Percentiles rank a stretch among this genome's conserved stretches.
Conservation (phyloP, 192 early-diverging fungal species). For the Haplosporangium gracile region DNA sequence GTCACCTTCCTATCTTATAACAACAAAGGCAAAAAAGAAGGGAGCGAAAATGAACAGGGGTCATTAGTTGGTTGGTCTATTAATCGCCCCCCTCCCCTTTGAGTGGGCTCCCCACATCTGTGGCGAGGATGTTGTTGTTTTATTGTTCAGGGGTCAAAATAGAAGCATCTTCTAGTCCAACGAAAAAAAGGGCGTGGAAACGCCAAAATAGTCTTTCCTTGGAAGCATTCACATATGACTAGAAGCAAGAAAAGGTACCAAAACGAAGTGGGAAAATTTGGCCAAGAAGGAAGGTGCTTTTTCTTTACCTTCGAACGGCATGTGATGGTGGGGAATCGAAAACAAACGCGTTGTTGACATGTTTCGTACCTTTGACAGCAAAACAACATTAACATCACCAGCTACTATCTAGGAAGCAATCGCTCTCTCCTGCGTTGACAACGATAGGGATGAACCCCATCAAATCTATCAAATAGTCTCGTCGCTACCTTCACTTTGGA, state of each 20-base stretch:
- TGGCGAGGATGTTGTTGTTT: neutral
- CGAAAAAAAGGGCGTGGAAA: neutral
- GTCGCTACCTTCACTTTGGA: too few relatives aligned
- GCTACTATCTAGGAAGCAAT: too few relatives aligned
- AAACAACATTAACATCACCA: too few relatives aligned
- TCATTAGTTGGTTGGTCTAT: neutral
- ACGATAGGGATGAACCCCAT: too few relatives aligned
- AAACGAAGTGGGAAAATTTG: neutral
- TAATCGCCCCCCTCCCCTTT: neutral
- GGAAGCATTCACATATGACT: neutral
- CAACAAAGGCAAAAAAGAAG: neutral
- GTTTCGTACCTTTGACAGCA: too few relatives aligned
- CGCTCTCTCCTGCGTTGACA: too few relatives aligned
- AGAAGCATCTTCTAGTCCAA: neutral
- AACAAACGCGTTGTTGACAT: too few relatives aligned
- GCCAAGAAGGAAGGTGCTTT: neutral
- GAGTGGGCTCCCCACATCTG: neutral
- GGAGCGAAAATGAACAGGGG: neutral
- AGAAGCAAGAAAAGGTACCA: neutral
- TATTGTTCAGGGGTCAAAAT: neutral
- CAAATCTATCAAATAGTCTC: too few relatives aligned
- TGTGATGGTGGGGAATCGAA: neutral
- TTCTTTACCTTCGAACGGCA: neutral
- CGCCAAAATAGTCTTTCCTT: neutral
- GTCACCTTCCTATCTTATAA: neutral